These are phyloP conservation scores for Aspergillus tubingensis DNA, from an alignment of 2,329 filamentous ascomycete species.

Conservation along the genomic window DNA sequence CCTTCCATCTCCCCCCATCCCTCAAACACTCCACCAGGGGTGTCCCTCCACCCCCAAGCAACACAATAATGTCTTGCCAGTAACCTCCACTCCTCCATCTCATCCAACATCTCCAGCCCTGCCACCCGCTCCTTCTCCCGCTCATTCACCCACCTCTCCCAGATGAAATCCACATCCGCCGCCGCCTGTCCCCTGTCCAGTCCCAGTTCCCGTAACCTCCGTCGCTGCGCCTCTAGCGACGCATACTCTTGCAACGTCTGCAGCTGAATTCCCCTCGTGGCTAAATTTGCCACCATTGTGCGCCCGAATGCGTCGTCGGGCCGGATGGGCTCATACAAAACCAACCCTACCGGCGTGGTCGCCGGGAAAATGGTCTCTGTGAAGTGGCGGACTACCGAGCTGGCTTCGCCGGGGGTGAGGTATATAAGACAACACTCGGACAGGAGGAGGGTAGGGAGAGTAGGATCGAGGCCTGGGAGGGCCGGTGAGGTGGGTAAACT, in stretches of 20 bases:
- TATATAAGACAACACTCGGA: constrained; percentile 98
- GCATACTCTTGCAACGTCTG: constrained; percentile 77
- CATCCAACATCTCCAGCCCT: constrained; percentile 81
- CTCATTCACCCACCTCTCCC: constrained; percentile 69
- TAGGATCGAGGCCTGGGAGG: constrained; percentile 42
- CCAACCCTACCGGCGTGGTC: constrained; percentile 52
- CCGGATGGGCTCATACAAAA: constrained; percentile 87
- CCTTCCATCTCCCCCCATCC: constrained; percentile 39
- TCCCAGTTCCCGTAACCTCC: constrained; percentile 66
- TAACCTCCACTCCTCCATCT: constrained; percentile 91
- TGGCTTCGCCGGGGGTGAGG: constrained; percentile 66
- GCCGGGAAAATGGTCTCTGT: constrained; percentile 49
- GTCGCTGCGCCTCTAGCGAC: constrained; percentile 66
- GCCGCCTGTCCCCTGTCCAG: constrained; percentile 61
- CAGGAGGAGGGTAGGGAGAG: constrained; percentile 76
- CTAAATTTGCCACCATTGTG: constrained; percentile 90
- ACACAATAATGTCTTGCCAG: constrained; percentile 87
- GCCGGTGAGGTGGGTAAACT: constrained; percentile 44
- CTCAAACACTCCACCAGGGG: constrained; percentile 30
- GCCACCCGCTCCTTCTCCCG: constrained; percentile 79
- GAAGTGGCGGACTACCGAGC: constrained; percentile 67
- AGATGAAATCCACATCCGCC: constrained; percentile 68
- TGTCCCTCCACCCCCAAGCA: constrained; percentile 76
- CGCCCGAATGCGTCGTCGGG: constrained; percentile 83
- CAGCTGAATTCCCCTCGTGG: constrained; percentile 76